Conservation (phyloP, 345 rosid genomes). For the Hibiscus tridactylites region DNA sequence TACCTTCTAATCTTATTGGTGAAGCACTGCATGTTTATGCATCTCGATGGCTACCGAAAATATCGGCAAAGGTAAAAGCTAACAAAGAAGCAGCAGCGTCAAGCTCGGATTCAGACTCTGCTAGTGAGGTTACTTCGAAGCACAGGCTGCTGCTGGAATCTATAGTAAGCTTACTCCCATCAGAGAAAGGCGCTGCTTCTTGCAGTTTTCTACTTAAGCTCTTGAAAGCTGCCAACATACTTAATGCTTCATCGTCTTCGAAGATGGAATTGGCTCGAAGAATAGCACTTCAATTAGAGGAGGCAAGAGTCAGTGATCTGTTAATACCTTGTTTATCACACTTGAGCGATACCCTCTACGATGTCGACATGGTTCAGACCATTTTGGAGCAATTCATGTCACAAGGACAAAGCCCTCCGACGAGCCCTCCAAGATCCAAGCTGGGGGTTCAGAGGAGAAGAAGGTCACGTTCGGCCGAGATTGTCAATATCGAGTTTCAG, state of each 20-base stretch:
- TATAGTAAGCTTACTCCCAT: conserved; percentile 72
- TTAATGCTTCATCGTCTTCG: conserved; percentile 38
- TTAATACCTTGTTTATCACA: conserved; percentile 56
- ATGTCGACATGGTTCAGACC: conserved; percentile 71
- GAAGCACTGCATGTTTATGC: conserved; percentile 81
- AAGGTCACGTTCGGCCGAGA: conserved; percentile 87
- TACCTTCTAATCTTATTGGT: conserved; percentile 57
- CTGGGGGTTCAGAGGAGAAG: conserved; percentile 63
- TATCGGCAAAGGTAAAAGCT: conserved; percentile 34
- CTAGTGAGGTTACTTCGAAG: conserved; percentile 40
- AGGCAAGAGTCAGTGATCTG: conserved; percentile 68
- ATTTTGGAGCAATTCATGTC: conserved; percentile 48
- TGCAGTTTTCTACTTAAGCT: conserved; percentile 83
- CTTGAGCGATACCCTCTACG: conserved; percentile 41
- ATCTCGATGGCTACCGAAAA: conserved; percentile 67
- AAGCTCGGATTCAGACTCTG: conserved; percentile 63
- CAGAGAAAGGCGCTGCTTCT: conserved; percentile 75
- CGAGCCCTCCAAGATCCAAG: conserved; percentile 74
- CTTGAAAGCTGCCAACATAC: conserved; percentile 46
- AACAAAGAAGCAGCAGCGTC: conserved; percentile 26
- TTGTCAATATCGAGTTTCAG: conserved; percentile 69
- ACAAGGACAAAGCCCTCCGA: conserved; percentile 69
- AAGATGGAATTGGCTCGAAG: conserved; percentile 72
- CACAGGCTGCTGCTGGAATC: conserved; percentile 70
- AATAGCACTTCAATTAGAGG: conserved; percentile 75